These are phyloP conservation scores for Calonectria hongkongensis DNA, from an alignment of 2,329 filamentous ascomycete genomes.

Conservation along the genomic window DNA sequence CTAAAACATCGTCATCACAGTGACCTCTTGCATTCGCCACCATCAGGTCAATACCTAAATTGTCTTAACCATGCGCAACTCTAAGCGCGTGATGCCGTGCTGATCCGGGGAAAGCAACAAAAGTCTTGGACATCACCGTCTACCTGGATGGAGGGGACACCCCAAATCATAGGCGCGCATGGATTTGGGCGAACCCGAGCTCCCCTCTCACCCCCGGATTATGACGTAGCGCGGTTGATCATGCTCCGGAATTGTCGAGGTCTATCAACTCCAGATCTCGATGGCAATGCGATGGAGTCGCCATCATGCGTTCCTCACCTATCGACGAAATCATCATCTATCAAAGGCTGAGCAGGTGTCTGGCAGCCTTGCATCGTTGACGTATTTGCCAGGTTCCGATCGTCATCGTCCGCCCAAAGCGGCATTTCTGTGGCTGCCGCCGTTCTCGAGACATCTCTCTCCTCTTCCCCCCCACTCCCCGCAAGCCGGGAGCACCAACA, in stretches of 20 bases:
- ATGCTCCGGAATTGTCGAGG: neutral
- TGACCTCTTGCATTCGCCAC: conserved; percentile 6
- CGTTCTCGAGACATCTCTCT: neutral
- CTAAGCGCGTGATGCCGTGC: conserved; percentile 22
- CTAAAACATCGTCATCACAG: conserved; percentile 2
- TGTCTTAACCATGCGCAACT: conserved; percentile 15
- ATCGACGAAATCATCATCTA: conserved; percentile 13
- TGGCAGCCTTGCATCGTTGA: conserved; percentile 48
- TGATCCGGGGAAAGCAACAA: conserved; percentile 8
- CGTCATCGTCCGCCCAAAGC: conserved; percentile 10
- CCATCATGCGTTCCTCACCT: neutral
- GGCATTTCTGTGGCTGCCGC: conserved; percentile 1
- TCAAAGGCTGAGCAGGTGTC: neutral
- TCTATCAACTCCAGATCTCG: conserved; percentile 46
- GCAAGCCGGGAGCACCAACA: conserved; percentile 11
- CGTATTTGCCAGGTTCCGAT: conserved; percentile 37
- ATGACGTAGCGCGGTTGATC: conserved; percentile 48
- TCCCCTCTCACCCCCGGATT: conserved; percentile 41
- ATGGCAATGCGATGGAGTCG: conserved; percentile 40
- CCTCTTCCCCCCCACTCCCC: neutral
- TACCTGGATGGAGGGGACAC: conserved; percentile 22
- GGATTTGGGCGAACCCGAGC: neutral
- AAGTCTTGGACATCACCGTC: neutral
- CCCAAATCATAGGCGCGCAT: conserved; percentile 11
- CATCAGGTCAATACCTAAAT: conserved; percentile 1